Percentiles rank a stretch among this genome's conserved stretches.
phyloP scores from a whole-genome alignment of 805 yeast genomes.

The Teunomyces lycoperdinae region DNA sequence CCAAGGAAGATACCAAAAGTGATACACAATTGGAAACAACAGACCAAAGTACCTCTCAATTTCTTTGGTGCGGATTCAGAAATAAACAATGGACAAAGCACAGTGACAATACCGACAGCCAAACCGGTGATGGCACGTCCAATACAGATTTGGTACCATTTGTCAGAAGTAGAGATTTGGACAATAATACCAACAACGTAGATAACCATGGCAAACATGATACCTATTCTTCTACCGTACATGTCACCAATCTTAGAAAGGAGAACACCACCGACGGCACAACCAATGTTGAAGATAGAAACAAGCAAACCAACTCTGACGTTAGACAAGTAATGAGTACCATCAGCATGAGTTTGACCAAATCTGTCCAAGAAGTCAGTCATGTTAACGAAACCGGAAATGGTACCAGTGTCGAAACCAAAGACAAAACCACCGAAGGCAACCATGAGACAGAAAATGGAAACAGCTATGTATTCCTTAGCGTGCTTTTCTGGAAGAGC shows the following conservation, averaged over 20 bases:
- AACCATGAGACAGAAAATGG: constrained; percentile 27
- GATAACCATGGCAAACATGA: constrained; percentile 24
- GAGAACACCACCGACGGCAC: constrained; percentile 27
- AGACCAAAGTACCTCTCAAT: constrained; percentile 28
- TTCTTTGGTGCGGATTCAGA: constrained; percentile 26
- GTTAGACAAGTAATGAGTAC: constrained; percentile 19
- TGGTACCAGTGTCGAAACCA: constrained; percentile 31
- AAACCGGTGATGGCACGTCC: constrained; percentile 28
- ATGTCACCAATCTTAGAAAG: constrained; percentile 23
- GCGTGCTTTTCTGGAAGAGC: constrained; percentile 27
- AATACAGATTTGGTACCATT: constrained; percentile 25
- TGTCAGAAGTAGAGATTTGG: constrained; percentile 19
- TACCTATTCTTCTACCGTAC: constrained; percentile 26
- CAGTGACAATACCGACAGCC: constrained; percentile 27
- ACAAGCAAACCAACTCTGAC: constrained; percentile 25
- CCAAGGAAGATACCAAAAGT: constrained; percentile 29
- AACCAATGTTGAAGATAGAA: constrained; percentile 28
- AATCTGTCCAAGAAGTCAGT: constrained; percentile 19
- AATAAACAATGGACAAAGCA: constrained; percentile 25
- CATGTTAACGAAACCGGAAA: constrained; percentile 31
- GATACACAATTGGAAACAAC: constrained; percentile 27
- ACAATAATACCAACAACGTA: constrained; percentile 27
- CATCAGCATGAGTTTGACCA: constrained; percentile 17
- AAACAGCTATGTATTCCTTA: constrained; percentile 32
- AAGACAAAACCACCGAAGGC: constrained; percentile 31